A percentile compares a stretch with the other conserved stretches of the same genome.
phyloP scores from a whole-genome alignment of 306 rosid species.

The Rubus idaeus region DNA sequence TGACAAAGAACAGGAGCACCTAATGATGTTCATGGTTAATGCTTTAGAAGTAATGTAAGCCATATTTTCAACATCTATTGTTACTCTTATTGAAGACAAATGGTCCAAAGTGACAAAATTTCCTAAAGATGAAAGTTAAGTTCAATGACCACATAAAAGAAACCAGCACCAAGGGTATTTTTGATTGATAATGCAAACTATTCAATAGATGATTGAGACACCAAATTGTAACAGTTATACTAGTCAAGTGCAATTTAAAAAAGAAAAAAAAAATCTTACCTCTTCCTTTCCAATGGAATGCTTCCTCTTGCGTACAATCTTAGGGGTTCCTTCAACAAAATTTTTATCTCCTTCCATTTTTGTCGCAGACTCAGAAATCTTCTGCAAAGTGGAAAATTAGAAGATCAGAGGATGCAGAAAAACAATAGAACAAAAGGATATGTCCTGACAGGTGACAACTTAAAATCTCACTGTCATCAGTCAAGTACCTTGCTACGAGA shows the following conservation, averaged over 20 bases:
- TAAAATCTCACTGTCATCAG: conserved; percentile 4
- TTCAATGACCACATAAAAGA: conserved; percentile 12
- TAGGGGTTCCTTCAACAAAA: conserved; percentile 31
- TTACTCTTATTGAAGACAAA: neutral
- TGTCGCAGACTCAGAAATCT: conserved; percentile 25
- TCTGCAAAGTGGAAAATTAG: conserved; percentile 23
- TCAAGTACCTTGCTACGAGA: conserved; percentile 42
- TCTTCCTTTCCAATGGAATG: conserved; percentile 23
- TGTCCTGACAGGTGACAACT: neutral
- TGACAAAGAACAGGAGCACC: neutral
- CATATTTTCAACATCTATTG: neutral
- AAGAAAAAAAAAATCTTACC: conserved; percentile 22
- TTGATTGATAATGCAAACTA: neutral
- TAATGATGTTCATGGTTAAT: neutral
- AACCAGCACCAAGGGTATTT: neutral
- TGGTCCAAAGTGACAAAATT: neutral
- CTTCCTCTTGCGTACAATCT: conserved; percentile 38
- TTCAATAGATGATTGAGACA: neutral
- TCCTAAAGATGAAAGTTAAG: neutral
- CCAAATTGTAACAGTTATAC: conserved; percentile 5
- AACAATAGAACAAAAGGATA: neutral
- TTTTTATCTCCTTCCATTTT: conserved; percentile 22
- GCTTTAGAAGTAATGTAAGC: neutral
- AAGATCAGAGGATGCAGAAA: neutral
- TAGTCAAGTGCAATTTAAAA: neutral